Evolutionary conservation across 164 flowering plant genomes (phyloP).

Genomic region (Euptelea pleiosperma): DNA sequence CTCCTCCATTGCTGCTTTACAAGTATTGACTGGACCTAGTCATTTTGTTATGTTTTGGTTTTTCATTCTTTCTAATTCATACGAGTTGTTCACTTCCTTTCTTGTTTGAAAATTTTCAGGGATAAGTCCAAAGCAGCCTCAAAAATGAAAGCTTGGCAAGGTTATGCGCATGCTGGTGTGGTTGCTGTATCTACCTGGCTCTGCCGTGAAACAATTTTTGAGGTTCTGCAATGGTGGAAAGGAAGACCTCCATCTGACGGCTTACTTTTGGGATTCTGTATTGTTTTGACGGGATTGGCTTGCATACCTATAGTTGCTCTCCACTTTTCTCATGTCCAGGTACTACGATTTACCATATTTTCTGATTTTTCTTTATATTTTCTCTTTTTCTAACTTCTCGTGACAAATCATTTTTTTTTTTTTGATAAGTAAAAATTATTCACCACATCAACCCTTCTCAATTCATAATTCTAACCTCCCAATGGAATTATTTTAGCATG

Average conservation of each 20-base stretch:
- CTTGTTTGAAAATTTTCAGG: conserved; percentile 39
- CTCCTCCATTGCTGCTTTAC: conserved; percentile 98
- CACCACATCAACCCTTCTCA: background rate
- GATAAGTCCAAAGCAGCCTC: conserved; percentile 66
- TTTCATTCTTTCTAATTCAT: conserved; percentile 1
- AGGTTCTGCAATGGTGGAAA: conserved; percentile 96
- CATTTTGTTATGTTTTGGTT: background rate
- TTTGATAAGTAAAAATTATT: no score
- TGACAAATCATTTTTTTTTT: no score
- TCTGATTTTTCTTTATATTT: background rate
- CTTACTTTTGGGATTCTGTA: conserved; percentile 76
- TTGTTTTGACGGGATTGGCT: conserved; percentile 74
- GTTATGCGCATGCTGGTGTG: conserved; percentile 77
- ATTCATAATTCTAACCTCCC: background rate
- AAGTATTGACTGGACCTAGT: conserved; percentile 43
- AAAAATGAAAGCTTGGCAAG: conserved; percentile 95
- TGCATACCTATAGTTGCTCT: conserved; percentile 87
- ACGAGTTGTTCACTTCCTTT: background rate
- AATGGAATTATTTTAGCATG: background rate
- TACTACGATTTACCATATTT: conserved; percentile 24
- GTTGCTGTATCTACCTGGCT: conserved; percentile 88
- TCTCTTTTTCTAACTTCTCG: background rate
- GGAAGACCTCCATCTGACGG: conserved; percentile 95
- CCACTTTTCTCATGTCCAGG: conserved; percentile 95
- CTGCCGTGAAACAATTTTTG: conserved; percentile 91